Evolutionary conservation across 176 grass and related monocot species (phyloP), one percentile per base, ranked within the genome.

Genomic region (Lolium rigidum): DNA sequence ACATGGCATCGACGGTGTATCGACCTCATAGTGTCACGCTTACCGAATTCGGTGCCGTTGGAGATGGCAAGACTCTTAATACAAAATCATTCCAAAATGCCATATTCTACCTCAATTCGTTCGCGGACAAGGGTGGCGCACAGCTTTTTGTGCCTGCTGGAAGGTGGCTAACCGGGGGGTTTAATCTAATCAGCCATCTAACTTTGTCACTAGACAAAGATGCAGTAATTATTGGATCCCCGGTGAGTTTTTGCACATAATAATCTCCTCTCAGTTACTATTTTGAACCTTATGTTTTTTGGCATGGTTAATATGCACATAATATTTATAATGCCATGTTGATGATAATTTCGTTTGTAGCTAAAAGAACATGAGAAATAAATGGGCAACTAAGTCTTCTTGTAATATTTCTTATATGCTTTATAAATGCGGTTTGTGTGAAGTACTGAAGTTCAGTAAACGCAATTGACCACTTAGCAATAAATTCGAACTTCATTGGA

Each of bases 51-150:
- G 97, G 92, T 5, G 94, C 97, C 48, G 88, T 99, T n/a, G 94
- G 97, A 6, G 92, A 99, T 78, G 97, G 97, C 61, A 86, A 88
- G 37, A 96, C 97, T 11, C 81, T 94, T 26, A 99, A 99, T 76
- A 96, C 97, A 56, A 99, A 99, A 76, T 94, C 97, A 74, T 99
- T 99, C 81, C 93, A 94, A 86, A 99, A 99, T 83, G 97, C 97
- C 6, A 95, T 99, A 39, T 99, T 96, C 79, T 99, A 99, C 78
- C 97, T 99, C 74, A 92, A 96, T 87, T 99, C 97, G 20, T 99
- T 99, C 51, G 92, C 97, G 0, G 97, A 99, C 87, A 99, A 99
- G 79, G 97, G 97, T 4, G 97, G 97, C 0, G 97, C 97, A 0
- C 86, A 96, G 59, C 89, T 99, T 66, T 99, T 99, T 48, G 97